Percentiles rank a stretch among this genome's conserved stretches.
Evolutionary conservation across 257 asterid genomes (phyloP).

Genomic region (Striga asiatica): DNA sequence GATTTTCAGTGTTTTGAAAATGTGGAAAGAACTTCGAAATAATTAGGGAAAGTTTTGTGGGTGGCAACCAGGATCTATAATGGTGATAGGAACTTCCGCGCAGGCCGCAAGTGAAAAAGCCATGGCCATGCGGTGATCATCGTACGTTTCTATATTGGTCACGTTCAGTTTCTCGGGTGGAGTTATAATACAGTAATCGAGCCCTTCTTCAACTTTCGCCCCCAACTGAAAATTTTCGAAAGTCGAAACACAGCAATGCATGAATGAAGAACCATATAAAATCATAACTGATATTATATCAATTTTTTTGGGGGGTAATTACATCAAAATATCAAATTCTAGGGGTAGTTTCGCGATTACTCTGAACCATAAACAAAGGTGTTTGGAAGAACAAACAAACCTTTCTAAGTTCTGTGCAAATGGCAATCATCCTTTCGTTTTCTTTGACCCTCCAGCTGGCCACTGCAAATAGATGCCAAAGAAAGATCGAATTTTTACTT

Average conservation of each 20-base stretch:
- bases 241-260: background rate
- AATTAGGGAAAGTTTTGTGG: constrained; percentile 87
- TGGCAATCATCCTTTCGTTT: too few species aligned
- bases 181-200: constrained; percentile 84
- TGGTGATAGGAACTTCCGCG: constrained; percentile 83
- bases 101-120: constrained; percentile 97
- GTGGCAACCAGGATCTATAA: constrained; percentile 90
- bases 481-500: background rate
- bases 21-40: constrained; percentile 64
- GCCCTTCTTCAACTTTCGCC: constrained; percentile 90
- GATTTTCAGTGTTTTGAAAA: constrained; percentile 49
- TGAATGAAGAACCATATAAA: background rate
- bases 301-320: too few species aligned
- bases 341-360: background rate
- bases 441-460: constrained; percentile 19
- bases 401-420: too few species aligned
- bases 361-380: background rate
- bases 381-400: background rate
- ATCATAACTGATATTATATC: too few species aligned
- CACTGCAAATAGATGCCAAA: too few species aligned
- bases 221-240: constrained; percentile 59
- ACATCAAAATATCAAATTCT: too few species aligned
- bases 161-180: constrained; percentile 81
- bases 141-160: constrained; percentile 80
- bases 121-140: constrained; percentile 98